Evolutionary conservation across 2,329 filamentous ascomycete species (phyloP).

Genomic region (Neofusicoccum sp.): DNA sequence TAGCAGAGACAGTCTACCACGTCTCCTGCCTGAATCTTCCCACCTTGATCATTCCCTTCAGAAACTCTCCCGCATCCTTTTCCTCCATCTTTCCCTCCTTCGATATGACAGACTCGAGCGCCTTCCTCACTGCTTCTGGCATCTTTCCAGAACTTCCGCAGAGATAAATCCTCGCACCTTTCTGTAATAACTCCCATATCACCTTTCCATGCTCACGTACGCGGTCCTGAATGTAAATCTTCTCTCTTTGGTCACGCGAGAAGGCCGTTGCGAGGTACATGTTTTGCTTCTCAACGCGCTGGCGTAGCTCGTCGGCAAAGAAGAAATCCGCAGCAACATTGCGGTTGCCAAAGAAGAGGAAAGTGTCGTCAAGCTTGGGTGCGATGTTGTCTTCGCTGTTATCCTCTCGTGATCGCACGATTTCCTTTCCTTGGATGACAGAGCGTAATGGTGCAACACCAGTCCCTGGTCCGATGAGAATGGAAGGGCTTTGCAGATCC

Average conservation of each 20-base stretch:
- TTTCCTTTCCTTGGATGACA: slow-evolving; percentile 66
- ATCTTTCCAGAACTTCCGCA: slow-evolving; percentile 68
- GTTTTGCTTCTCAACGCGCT: slow-evolving; percentile 45
- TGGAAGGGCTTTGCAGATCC: slow-evolving; percentile 60
- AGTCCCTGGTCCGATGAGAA: slow-evolving; percentile 83
- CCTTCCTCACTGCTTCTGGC: slow-evolving; percentile 69
- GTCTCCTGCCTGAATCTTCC: slow-evolving; percentile 71
- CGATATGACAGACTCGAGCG: slow-evolving; percentile 63
- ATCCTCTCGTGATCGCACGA: slow-evolving; percentile 45
- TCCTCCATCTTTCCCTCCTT: slow-evolving; percentile 43
- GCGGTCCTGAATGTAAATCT: slow-evolving; percentile 69
- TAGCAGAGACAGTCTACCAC: slow-evolving; percentile 52
- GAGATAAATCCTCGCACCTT: slow-evolving; percentile 58
- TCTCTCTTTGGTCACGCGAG: slow-evolving; percentile 64
- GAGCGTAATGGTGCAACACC: slow-evolving; percentile 83
- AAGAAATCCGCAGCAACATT: slow-evolving; percentile 77
- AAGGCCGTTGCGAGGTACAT: slow-evolving; percentile 66
- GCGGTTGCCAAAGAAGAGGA: slow-evolving; percentile 85
- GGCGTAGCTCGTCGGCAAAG: slow-evolving; percentile 66
- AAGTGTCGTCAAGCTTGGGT: slow-evolving; percentile 31
- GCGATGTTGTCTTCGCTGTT: slow-evolving; percentile 23
- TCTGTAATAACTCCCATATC: slow-evolving; percentile 57
- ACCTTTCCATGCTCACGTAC: slow-evolving; percentile 54
- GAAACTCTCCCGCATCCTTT: slow-evolving; percentile 57
- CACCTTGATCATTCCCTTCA: slow-evolving; percentile 61